These are phyloP conservation scores for Saccharum officinarum DNA, from an alignment of 176 grass and related monocot genomes.

Conservation along the genomic window DNA sequence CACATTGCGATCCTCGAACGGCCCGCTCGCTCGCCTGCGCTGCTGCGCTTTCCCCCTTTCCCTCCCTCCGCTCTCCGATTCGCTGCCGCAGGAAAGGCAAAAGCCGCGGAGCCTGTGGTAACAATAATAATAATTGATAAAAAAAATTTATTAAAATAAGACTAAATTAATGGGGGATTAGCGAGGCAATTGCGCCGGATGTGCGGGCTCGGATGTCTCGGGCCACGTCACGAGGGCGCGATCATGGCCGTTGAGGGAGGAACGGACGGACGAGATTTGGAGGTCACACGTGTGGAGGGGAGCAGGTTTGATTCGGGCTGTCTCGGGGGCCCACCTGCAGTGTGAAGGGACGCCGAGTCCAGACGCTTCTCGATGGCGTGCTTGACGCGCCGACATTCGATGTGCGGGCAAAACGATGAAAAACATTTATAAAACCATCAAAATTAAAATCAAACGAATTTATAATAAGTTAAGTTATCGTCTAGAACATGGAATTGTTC, in stretches of 20 bases:
- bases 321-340: neutral
- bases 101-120: neutral
- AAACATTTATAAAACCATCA: too few species aligned
- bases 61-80: neutral
- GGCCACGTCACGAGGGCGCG: neutral
- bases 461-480: too few species aligned
- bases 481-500: too few species aligned
- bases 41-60: neutral
- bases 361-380: neutral
- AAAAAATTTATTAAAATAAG: neutral
- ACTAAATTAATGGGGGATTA: neutral
- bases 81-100: conserved; percentile 13
- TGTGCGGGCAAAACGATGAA: too few species aligned
- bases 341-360: neutral
- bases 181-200: conserved; percentile 17
- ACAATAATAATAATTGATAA: neutral
- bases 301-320: neutral
- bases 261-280: neutral
- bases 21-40: neutral
- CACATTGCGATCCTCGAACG: conserved; percentile 36
- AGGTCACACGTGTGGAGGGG: neutral
- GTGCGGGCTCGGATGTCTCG: neutral
- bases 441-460: too few species aligned
- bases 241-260: neutral
- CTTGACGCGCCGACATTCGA: too few species aligned